These are phyloP conservation scores for Ophiostoma triangulosporum DNA, from an alignment of 2,329 filamentous ascomycete genomes.

Conservation along the genomic window DNA sequence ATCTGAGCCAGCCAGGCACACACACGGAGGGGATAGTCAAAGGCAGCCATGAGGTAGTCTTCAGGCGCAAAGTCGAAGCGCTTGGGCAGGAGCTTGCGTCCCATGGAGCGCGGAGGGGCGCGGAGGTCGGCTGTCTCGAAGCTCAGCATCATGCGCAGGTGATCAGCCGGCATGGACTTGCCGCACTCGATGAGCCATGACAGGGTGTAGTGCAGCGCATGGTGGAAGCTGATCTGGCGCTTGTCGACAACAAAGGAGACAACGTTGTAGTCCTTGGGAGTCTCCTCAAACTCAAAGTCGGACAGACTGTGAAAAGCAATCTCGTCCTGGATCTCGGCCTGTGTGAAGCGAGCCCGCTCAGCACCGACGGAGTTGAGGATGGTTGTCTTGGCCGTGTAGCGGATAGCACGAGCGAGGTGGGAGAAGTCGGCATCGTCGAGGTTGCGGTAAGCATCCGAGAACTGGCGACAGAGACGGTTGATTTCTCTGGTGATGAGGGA, in stretches of 20 bases:
- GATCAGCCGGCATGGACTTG: slow-evolving; percentile 55
- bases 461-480: slow-evolving; percentile 78
- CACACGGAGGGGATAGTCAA: slow-evolving; percentile 86
- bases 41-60: slow-evolving; percentile 72
- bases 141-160: slow-evolving; percentile 54
- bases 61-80: slow-evolving; percentile 35
- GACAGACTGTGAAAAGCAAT: slow-evolving; percentile 65
- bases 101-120: slow-evolving; percentile 49
- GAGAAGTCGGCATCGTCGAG: slow-evolving; percentile 49
- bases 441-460: slow-evolving; percentile 73
- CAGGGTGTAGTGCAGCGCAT: slow-evolving; percentile 87
- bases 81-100: slow-evolving; percentile 33
- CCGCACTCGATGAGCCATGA: slow-evolving; percentile 93
- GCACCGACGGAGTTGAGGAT: slow-evolving; percentile 79
- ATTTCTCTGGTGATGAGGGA: slow-evolving; percentile 91
- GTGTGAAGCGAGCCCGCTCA: slow-evolving; percentile 74
- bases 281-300: slow-evolving; percentile 67
- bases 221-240: slow-evolving; percentile 91
- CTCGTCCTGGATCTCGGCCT: slow-evolving; percentile 78
- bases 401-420: slow-evolving; percentile 58
- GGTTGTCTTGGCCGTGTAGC: slow-evolving; percentile 65
- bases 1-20: slow-evolving; percentile 97
- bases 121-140: slow-evolving; percentile 61
- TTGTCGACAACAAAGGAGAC: slow-evolving; percentile 82
- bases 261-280: slow-evolving; percentile 44